Evolutionary conservation across 371 early-diverging fungal genomes (phyloP).

Genomic region (Mucor racemosus): DNA sequence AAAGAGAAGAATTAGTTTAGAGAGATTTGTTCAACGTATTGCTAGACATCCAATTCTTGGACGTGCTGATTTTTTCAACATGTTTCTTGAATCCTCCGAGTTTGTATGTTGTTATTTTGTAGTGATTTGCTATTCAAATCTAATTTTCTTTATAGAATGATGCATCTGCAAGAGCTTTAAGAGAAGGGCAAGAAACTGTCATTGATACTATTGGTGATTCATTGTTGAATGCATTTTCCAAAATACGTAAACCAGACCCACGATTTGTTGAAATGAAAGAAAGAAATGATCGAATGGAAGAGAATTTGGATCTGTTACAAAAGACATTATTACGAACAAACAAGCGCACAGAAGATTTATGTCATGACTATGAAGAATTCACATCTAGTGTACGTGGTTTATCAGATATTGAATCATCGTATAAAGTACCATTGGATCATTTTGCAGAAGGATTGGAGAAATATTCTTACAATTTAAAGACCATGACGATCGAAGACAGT

Average conservation of each 20-base stretch:
- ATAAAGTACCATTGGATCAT: slow-evolving; percentile 63
- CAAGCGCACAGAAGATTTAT: slow-evolving; percentile 80
- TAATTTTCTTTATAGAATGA: slow-evolving; percentile 44
- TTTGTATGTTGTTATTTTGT: slow-evolving; percentile 51
- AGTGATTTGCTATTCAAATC: not conserved
- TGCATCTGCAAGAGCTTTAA: slow-evolving; percentile 52
- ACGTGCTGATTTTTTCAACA: slow-evolving; percentile 65
- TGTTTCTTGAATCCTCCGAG: slow-evolving; percentile 84
- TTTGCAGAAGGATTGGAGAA: slow-evolving; percentile 69
- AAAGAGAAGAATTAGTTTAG: slow-evolving; percentile 74
- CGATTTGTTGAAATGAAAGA: slow-evolving; percentile 84
- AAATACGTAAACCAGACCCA: slow-evolving; percentile 87
- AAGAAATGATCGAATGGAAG: slow-evolving; percentile 78
- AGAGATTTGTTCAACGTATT: slow-evolving; percentile 82
- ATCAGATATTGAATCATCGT: slow-evolving; percentile 83
- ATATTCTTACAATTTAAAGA: slow-evolving; percentile 63
- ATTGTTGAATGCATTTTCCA: slow-evolving; percentile 88
- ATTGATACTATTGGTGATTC: slow-evolving; percentile 88
- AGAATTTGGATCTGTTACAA: slow-evolving; percentile 80
- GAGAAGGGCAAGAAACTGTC: slow-evolving; percentile 72
- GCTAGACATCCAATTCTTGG: slow-evolving; percentile 89
- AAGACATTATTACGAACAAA: slow-evolving; percentile 75
- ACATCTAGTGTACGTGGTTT: slow-evolving; percentile 73
- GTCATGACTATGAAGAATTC: slow-evolving; percentile 81
- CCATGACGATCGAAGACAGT: slow-evolving; percentile 64